Base-by-base conservation (phyloP, 2,329 filamentous ascomycete species). In the Cladosporium sphaerospermum region DNA sequence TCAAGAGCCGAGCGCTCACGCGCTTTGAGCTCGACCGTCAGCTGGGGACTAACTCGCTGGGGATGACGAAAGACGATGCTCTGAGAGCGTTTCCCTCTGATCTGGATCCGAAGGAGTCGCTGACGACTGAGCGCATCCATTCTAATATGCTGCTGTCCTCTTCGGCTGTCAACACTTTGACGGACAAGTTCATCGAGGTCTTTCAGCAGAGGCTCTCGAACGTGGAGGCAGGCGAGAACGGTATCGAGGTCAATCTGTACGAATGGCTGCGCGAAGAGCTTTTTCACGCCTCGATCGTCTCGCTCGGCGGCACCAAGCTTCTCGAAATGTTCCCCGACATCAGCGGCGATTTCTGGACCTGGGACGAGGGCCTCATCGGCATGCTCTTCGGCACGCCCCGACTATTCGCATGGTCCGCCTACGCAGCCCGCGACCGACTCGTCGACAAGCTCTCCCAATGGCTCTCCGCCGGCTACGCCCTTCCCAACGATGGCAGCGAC, bases 211-310 rank as follows among this genome's bases (percentile, higher is more conserved):
- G 42, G 40, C 48, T 58, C 9, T n/a, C 32, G 2, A 16, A 16
- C 3, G 41, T 51, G 18, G 14, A 42, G n/a, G n/a, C 41, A 14
- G 52, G 42, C 10, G 9, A 52, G 13, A 53, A 60, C 14, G 62
- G 59, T 14, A 43, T 46, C 10, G 57, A 59, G 11, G 53, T 64
- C 23, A 60, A 59, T 4, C 53, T 69, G 8, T 66, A 65, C 44
- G 54, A 60, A 2, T 68, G 64, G 65, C 39, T 69, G 5, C 53
- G 62, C 2, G 58, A 62, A 39, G 57, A 57, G 13, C 63, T 68
- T 56, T 68, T 68, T 54, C 59, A 58, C 2, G 65, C 66, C 2
- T 66, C 62, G 1, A 60, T 59, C 16, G 61, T 54, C 7, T 64
- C 66, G 1, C 49, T 69, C 14, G 54, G 66, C 40, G 67, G 67